Base-by-base conservation (phyloP, 164 flowering plant genomes). In the Akebia trifoliata region DNA sequence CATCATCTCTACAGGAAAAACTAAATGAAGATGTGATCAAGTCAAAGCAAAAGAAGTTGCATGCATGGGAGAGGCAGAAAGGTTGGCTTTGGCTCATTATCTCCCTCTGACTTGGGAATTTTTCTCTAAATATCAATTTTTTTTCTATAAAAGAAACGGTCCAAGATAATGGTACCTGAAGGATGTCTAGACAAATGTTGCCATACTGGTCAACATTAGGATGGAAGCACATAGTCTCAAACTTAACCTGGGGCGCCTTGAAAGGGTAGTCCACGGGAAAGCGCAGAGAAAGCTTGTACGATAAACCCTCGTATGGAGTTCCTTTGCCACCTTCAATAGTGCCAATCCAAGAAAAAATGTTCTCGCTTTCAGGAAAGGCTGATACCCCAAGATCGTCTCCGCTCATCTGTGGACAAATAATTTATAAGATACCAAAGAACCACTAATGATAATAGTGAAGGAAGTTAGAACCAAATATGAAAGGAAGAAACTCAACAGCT, bases 201-300 rank as follows among this genome's bases (percentile, higher is more conserved):
- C 92, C 92, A 70, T 50, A 77, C 69, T 77, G 83, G 64, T 85
- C 92, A 24, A 85, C 78, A 70, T 85, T 82, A 7, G 92, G 92
- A 79, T 85, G 92, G 71, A 85, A 85, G 79, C 92, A 85, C 66
- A 61, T 62, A 1, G 88, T 81, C 73, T 77, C 81, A 60, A 85
- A 85, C 76, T 77, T 83, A 25, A 85, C 86, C 61, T 69, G 76
- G 14, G 92, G 92, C n/a, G 88, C 82, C 73, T 85, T 85, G 76
- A 85, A 85, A 51, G 92, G 92, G 57, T 85, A 85, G 47, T 83
- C 87, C 25, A 68, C 39, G 10, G 88, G 84, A 62, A 85, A 85
- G 8, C 69, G 72, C 49, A 85, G 66, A 3, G 83, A 85, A 21
- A 85, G 88, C 61, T 81, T 85, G 77, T 76, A 82, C 22, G 80